Evolutionary conservation across 208 protist species (phyloP), one percentile per base, ranked within the genome.

Genomic region (Leishmania braziliensis): DNA sequence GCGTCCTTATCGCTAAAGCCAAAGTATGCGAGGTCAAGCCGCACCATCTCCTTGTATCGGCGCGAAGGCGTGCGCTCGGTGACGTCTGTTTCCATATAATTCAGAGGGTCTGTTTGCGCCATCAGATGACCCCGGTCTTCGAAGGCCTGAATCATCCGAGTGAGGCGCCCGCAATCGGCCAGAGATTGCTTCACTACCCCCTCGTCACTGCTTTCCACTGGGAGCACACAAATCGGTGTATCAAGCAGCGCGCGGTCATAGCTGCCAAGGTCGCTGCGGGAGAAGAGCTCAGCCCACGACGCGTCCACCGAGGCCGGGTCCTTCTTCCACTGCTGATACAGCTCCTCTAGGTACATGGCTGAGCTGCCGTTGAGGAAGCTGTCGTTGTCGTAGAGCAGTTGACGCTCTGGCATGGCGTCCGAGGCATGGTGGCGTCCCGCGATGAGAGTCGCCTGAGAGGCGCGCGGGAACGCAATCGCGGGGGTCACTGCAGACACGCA

Each of bases 131-230:
- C 95, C 58, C 88, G 89, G 65, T 96, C 95, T 80, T 97, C 92
- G 80, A 97, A 98, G 56, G 96, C 88, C 73, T 93, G 89, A 66
- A 98, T 97, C 91, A 98, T 96, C 89, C 89, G 92, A 53, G 88
- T 95, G 73, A 96, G 87, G 46, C 92, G 88, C 39, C 86, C 90
- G 74, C 95, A 96, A 71, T 96, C 92, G 20, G 85, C 87, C 50
- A 95, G 84, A 51, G 93, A 96, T 84, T 96, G 92, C 82, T 89
- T 88, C 69, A 96, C 88, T 36, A 82, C 84, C 75, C 69, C 60
- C 43, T 60, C 71, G 75, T 91, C 86, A 33, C 75, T 81, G 75
- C 60, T 75, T 33, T 85, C 73, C 10, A 63, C 82, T 23, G 95
- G 90, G 62, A 97, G 33, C 14, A 96, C 88, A 65, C 89, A 89